Percentiles rank a stretch among this genome's conserved stretches.
These are phyloP conservation scores for Cupressus sempervirens DNA, from an alignment of 75 land plant genomes.

Conservation along the genomic window DNA sequence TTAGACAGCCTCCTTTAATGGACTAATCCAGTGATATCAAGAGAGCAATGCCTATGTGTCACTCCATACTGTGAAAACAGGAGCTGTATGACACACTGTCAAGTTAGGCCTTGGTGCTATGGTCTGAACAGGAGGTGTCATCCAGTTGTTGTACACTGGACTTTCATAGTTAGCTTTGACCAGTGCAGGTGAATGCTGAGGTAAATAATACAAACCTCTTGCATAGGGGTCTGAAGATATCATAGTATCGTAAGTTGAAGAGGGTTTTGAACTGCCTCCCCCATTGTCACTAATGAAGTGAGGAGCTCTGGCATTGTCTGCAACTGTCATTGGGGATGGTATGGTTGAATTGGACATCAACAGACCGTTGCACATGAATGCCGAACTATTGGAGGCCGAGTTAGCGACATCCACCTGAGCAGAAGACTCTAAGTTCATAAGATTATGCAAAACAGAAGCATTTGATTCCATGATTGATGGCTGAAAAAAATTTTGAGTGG, in stretches of 20 bases:
- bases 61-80: constrained; percentile 8
- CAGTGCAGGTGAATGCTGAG: not conserved
- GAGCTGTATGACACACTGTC: constrained; percentile 10
- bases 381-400: not conserved
- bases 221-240: constrained; percentile 11
- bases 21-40: not conserved
- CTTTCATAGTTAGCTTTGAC: constrained; percentile 11
- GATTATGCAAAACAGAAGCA: constrained; percentile 10
- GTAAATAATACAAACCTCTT: constrained; percentile 4
- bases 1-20: not conserved
- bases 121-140: constrained; percentile 11
- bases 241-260: not conserved
- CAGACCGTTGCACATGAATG: not conserved
- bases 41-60: not conserved
- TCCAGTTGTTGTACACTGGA: constrained; percentile 5
- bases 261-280: not conserved
- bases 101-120: constrained; percentile 8
- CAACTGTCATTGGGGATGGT: constrained; percentile 3
- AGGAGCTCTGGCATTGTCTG: constrained; percentile 4
- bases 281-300: not conserved
- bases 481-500: constrained; percentile 8
- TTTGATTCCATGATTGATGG: constrained; percentile 4
- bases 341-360: constrained; percentile 9
- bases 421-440: constrained; percentile 8
- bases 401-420: not conserved